Conservation (phyloP, 2,329 filamentous ascomycete genomes). For the Paecilomyces sp. region DNA sequence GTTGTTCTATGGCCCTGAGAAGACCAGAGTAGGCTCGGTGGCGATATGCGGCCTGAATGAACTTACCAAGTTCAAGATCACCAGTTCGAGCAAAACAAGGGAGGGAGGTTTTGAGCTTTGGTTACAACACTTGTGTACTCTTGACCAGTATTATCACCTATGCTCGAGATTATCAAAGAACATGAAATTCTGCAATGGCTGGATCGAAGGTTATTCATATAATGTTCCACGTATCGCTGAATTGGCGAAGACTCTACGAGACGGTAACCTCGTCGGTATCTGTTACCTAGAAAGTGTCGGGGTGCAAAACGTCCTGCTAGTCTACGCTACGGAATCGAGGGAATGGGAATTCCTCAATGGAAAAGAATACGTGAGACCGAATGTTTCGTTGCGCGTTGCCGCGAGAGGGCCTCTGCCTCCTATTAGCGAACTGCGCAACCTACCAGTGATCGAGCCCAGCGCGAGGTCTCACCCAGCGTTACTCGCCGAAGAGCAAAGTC, state of each 20-base stretch:
- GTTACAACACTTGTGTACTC: constrained; percentile 25
- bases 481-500: not conserved
- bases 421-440: constrained; percentile 2
- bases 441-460: not conserved
- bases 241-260: constrained; percentile 19
- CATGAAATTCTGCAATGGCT: constrained; percentile 18
- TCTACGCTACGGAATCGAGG: constrained; percentile 18
- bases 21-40: constrained; percentile 19
- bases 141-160: constrained; percentile 18
- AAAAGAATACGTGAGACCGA: not conserved
- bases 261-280: constrained; percentile 21
- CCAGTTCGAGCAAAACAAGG: constrained; percentile 8
- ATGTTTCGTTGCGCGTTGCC: constrained; percentile 6
- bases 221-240: constrained; percentile 17
- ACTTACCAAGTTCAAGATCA: constrained; percentile 9
- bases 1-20: constrained; percentile 23
- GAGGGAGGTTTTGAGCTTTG: constrained; percentile 16
- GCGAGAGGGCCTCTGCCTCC: constrained; percentile 12
- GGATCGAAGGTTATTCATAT: constrained; percentile 27
- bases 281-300: constrained; percentile 9
- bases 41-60: constrained; percentile 19
- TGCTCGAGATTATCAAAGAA: constrained; percentile 19
- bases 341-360: constrained; percentile 19
- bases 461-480: not conserved
- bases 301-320: constrained; percentile 16